Base-by-base conservation (phyloP, 148 eudicot species). In the Linanthus parryae region DNA sequence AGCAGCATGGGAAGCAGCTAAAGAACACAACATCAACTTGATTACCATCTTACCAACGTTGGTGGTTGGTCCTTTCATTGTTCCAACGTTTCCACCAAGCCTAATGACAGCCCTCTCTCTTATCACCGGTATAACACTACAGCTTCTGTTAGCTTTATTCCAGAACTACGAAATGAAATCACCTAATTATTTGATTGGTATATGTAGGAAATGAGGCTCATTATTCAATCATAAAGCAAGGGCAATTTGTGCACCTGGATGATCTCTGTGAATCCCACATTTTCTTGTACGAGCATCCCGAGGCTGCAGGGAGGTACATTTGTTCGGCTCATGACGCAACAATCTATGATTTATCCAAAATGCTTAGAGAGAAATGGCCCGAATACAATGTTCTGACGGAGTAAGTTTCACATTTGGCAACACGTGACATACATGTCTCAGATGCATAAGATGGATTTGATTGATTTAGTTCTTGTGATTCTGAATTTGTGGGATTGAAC, bases 261-360 rank as follows among this genome's bases (percentile, higher is more conserved):
- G 97, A 91, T 65, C 76, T 91, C 8, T 85, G 95, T 37, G 88
- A 83, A 77, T 66, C 86, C 28, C 97, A 86, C 52, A 83, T 91
- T 50, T 86, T 71, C 80, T 56, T 91, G 66, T 83, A 66, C 36
- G 97, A 90, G 71, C 58, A 76, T 20, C 82, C 88, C 10, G 58
- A 70, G 17, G 88, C 88, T 1, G 51, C 76, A 15, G 97, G 97
- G 6, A 90, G 97, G 36, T 90, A 75, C 66, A 76, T 90, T 43
- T 88, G 95, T 55, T 90, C 95, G 3, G 74, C 92, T 18, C 70
- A 88, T 54, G 84, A 85, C 19, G 92, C 77, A 17, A 85, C 95
- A 55, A 85, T 91, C 19, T 73, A 72, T 23, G 86, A 79, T 25
- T 38, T 91, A 31, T 80, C 66, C 0, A 74, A 62, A n/a, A 41